Evolutionary conservation across 306 rosid species (phyloP).

Genomic region (Cicer judaicum): DNA sequence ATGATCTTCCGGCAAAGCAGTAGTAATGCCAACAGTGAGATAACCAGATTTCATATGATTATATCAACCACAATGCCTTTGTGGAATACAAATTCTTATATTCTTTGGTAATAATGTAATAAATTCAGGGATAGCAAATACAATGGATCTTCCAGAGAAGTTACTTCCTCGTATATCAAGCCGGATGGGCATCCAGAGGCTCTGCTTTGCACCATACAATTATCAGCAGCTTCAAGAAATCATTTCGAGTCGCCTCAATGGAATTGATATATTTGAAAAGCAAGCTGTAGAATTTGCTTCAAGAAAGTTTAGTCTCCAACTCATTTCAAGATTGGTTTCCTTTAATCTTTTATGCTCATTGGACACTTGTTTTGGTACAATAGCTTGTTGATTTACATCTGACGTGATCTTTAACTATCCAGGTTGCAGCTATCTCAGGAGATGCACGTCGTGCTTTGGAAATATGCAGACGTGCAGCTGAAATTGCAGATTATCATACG

Average conservation of each 20-base stretch:
- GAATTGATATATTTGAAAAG: conserved; percentile 84
- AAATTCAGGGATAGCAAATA: conserved; percentile 90
- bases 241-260: conserved; percentile 82
- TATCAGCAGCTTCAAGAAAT: conserved; percentile 95
- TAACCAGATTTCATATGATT: conserved; percentile 32
- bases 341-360: conserved; percentile 21
- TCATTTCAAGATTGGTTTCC: conserved; percentile 32
- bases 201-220: conserved; percentile 95
- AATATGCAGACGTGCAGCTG: conserved; percentile 96
- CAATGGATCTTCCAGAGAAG: conserved; percentile 99
- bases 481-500: conserved; percentile 73
- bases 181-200: conserved; percentile 95
- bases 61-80: conserved; percentile 33
- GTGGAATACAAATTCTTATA: conserved; percentile 35
- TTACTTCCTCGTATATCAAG: conserved; percentile 98
- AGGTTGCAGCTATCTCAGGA: conserved; percentile 98
- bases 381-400: conserved; percentile 26
- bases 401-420: conserved; percentile 44
- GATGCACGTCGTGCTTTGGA: conserved; percentile 97
- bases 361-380: conserved; percentile 23
- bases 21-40: not conserved
- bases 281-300: conserved; percentile 89
- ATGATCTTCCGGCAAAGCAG: conserved; percentile 27
- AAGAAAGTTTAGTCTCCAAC: conserved; percentile 66
- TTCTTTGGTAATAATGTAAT: conserved; percentile 35